A percentile compares a stretch with the other conserved stretches of the same genome.
These are phyloP conservation scores for Neurospora hispaniola DNA, from an alignment of 495 filamentous ascomycete species.

Conservation along the genomic window DNA sequence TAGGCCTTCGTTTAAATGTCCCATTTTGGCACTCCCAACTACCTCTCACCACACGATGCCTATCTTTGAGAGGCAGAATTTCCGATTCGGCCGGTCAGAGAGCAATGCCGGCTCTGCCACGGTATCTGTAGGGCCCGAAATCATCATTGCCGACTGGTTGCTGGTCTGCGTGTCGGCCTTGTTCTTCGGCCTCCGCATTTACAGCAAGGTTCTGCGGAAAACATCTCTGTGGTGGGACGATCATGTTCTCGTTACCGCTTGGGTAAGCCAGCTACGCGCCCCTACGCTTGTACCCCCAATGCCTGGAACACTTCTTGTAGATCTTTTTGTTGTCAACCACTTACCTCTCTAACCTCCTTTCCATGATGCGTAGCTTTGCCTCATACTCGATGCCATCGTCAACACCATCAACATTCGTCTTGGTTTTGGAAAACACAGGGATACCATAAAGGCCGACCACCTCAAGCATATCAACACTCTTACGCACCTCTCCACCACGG, in stretches of 20 bases:
- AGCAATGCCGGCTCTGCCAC: background rate
- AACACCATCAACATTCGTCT: constrained; percentile 11
- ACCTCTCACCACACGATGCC: background rate
- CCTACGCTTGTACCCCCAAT: background rate
- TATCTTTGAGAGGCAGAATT: background rate
- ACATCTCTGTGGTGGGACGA: constrained; percentile 24
- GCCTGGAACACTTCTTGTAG: background rate
- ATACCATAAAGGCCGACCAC: background rate
- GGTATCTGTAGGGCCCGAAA: constrained; percentile 5
- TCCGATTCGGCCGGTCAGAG: background rate
- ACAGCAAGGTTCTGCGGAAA: constrained; percentile 18
- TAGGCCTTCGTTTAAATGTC: background rate
- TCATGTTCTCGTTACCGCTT: constrained; percentile 13
- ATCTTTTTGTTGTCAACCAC: background rate
- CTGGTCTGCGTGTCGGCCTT: constrained; percentile 11
- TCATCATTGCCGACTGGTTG: constrained; percentile 7
- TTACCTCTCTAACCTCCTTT: background rate
- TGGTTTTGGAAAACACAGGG: constrained; percentile 15
- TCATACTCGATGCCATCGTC: constrained; percentile 8
- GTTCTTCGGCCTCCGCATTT: constrained; percentile 21
- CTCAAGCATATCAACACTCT: constrained; percentile 9
- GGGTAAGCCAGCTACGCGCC: constrained; percentile 9
- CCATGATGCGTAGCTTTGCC: constrained; percentile 7
- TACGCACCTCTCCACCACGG: constrained; percentile 3
- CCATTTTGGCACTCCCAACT: background rate